Base-by-base conservation (phyloP, 1,284 basidiomycete species). In the Melampsora larici-populina region DNA sequence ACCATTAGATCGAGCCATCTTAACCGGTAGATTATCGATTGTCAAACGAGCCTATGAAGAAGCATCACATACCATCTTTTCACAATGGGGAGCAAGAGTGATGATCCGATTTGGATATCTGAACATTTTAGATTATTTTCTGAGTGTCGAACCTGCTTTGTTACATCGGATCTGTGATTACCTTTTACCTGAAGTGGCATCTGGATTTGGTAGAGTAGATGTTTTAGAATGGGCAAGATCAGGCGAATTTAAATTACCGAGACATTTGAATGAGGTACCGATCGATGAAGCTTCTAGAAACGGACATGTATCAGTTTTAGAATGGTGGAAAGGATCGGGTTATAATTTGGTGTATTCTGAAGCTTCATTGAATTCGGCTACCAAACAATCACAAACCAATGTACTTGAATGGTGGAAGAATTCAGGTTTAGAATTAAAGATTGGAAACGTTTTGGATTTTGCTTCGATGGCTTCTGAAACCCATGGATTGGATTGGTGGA, bases 371-470 rank as follows among this genome's bases (percentile, higher is more conserved):
- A 90, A 91, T 80, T 87, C 88, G 79, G 91, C 91, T 7, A 91
- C 89, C 75, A 87, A 90, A 21, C 91, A 89, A 81, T 90, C 90
- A 79, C 89, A 89, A 80, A 85, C 91, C 21, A 85, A 86, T 2
- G 88, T 91, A 8, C 86, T 93, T 51, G 89, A 90, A 62, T 93
- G 92, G 91, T 93, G 91, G 91, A 88, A 89, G 55, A 81, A 82
- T 46, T 84, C 83, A 11, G 85, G 85, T 3, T 83, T 92, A 43
- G 87, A 87, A 8, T 87, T 93, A 79, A 91, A 91, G 83, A 89
- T 92, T 51, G 91, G 92, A 2, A 89, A 90, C 51, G 90, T 89
- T 29, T 89, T 92, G 88, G 91, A 92, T 82, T 88, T 89, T 86
- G 91, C 90, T 31, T 90, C 89, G 82, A 89, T 87, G 8, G 89